Evolutionary conservation across 805 yeast species (phyloP).

Genomic region (Nakazawaea anatomiae): DNA sequence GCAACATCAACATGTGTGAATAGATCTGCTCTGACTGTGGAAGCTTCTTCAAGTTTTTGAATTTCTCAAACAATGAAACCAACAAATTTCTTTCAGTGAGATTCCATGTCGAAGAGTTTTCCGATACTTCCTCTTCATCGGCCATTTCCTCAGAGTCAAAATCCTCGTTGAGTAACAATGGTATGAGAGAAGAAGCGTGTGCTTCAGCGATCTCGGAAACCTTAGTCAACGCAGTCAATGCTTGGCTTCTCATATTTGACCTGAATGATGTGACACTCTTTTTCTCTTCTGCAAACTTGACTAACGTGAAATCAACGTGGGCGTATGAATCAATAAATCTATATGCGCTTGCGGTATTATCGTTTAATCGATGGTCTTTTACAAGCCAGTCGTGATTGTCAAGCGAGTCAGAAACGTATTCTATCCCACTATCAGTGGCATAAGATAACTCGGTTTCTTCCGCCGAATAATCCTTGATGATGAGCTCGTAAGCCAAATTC

Average conservation of each 20-base stretch:
- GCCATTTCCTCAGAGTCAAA: conserved; percentile 16
- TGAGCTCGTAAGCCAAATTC: conserved; percentile 39
- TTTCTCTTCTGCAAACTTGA: conserved; percentile 27
- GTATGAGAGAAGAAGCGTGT: conserved; percentile 49
- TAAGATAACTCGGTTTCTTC: conserved; percentile 14
- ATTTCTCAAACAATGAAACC: conserved; percentile 55
- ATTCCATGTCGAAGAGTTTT: conserved; percentile 28
- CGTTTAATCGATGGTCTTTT: conserved; percentile 37
- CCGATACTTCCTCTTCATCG: conserved; percentile 14
- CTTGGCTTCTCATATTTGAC: conserved; percentile 46
- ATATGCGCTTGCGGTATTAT: conserved; percentile 28
- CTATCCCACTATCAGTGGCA: conserved; percentile 11
- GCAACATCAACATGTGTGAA: conserved; percentile 42
- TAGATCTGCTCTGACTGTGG: conserved; percentile 48
- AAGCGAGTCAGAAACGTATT: conserved; percentile 2
- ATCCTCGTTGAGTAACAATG: conserved; percentile 41
- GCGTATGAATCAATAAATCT: conserved; percentile 27
- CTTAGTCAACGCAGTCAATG: conserved; percentile 47
- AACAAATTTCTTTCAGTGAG: conserved; percentile 51
- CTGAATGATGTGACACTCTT: conserved; percentile 34
- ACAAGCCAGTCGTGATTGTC: conserved; percentile 32
- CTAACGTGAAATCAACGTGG: conserved; percentile 28
- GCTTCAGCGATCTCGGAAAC: conserved; percentile 69
- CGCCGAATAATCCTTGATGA: conserved; percentile 16
- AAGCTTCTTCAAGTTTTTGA: conserved; percentile 57